Percentiles rank a stretch among this genome's conserved stretches.
These are phyloP conservation scores for Penicillium griseofulvum DNA, from an alignment of 2,329 filamentous ascomycete species.

Conservation along the genomic window DNA sequence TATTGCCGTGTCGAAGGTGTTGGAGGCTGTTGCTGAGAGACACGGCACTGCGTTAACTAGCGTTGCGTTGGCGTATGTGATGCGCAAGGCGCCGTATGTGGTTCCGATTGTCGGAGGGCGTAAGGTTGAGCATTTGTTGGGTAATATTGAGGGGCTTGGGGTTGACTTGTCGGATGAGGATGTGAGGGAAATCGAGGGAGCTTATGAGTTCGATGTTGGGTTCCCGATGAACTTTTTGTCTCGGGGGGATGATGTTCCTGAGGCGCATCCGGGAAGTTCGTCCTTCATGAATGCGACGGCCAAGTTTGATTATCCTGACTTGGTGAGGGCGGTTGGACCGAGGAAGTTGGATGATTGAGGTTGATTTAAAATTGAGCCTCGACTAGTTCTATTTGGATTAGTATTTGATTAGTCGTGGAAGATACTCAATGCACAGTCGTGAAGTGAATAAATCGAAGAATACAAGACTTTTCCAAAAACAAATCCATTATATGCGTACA, in stretches of 20 bases:
- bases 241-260: constrained; percentile 1
- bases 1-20: constrained; percentile 19
- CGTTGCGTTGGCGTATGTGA: constrained; percentile 52
- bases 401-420: not conserved
- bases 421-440: not conserved
- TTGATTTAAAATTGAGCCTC: not conserved
- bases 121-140: constrained; percentile 52
- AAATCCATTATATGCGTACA: constrained; percentile 38
- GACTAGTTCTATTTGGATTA: not conserved
- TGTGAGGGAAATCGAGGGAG: constrained; percentile 54
- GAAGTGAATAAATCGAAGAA: not conserved
- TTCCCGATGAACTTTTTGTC: constrained; percentile 20
- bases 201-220: constrained; percentile 53
- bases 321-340: constrained; percentile 8
- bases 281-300: constrained; percentile 12
- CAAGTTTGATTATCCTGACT: constrained; percentile 20
- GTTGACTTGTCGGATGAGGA: constrained; percentile 54
- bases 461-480: constrained; percentile 1
- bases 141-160: constrained; percentile 57
- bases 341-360: constrained; percentile 9
- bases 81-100: constrained; percentile 53
- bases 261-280: constrained; percentile 14
- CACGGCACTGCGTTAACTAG: constrained; percentile 19
- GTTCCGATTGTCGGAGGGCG: constrained; percentile 55
- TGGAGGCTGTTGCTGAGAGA: constrained; percentile 18